phyloP scores from a whole-genome alignment of 495 filamentous ascomycete genomes.

The Chaetomium fimeti region DNA sequence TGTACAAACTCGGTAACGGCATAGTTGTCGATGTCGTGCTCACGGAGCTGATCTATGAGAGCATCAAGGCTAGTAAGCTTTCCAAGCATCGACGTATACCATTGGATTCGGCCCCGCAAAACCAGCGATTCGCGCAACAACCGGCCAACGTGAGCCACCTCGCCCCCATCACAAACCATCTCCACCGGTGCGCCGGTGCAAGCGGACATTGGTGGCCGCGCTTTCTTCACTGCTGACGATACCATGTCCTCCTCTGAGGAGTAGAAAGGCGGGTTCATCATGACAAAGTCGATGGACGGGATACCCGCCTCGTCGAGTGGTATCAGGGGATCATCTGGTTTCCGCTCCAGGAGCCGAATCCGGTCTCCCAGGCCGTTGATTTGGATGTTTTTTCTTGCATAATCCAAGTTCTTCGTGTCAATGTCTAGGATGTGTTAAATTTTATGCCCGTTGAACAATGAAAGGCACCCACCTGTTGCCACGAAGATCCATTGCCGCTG shows the following conservation, averaged over 20 bases:
- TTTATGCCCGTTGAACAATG: constrained; percentile 18
- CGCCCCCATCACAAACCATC: constrained; percentile 85
- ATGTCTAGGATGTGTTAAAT: constrained; percentile 56
- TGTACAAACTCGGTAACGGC: constrained; percentile 80
- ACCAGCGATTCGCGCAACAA: constrained; percentile 72
- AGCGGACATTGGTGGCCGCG: constrained; percentile 64
- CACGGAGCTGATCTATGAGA: constrained; percentile 61
- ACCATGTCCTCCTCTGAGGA: constrained; percentile 66
- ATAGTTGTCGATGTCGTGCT: constrained; percentile 66
- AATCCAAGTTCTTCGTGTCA: constrained; percentile 67
- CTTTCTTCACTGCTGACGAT: constrained; percentile 62
- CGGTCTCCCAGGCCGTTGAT: constrained; percentile 63
- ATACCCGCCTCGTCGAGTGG: constrained; percentile 56
- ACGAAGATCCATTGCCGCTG: constrained; percentile 72
- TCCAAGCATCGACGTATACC: constrained; percentile 93
- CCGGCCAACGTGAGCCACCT: constrained; percentile 72
- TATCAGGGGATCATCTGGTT: constrained; percentile 55
- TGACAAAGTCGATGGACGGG: constrained; percentile 75
- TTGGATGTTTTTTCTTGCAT: constrained; percentile 61
- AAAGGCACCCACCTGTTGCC: constrained; percentile 56
- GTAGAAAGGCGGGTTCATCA: constrained; percentile 97
- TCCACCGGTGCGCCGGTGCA: constrained; percentile 82
- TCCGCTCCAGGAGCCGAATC: constrained; percentile 61
- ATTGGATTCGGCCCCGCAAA: constrained; percentile 61
- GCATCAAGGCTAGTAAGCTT: constrained; percentile 69